Conservation (phyloP, 2,329 filamentous ascomycete genomes). For the Graphilbum sp. region DNA sequence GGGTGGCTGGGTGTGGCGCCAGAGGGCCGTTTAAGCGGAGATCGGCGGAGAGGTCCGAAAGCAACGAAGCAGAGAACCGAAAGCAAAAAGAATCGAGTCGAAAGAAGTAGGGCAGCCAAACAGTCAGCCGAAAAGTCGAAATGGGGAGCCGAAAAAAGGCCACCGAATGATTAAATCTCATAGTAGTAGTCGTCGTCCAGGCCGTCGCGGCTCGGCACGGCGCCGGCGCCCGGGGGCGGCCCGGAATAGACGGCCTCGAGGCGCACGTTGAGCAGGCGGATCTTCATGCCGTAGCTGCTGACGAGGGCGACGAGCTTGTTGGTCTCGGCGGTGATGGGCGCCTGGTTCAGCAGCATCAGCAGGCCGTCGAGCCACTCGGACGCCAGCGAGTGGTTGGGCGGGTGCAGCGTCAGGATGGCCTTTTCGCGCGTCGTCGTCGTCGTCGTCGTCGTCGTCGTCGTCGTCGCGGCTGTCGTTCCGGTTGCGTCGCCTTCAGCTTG, state of each 20-base stretch:
- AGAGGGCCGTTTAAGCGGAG: too few species aligned
- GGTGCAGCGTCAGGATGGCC: slow-evolving; percentile 68
- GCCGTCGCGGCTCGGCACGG: slow-evolving; percentile 67
- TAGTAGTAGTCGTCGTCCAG: slow-evolving; percentile 91
- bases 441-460: slow-evolving; percentile 3
- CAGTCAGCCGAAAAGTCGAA: too few species aligned
- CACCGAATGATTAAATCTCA: slow-evolving; percentile 56
- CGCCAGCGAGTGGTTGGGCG: slow-evolving; percentile 63
- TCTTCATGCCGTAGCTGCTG: slow-evolving; percentile 81
- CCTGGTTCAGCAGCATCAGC: slow-evolving; percentile 85
- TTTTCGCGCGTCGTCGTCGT: slow-evolving; percentile 34
- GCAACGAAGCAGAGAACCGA: too few species aligned
- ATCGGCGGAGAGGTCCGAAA: too few species aligned
- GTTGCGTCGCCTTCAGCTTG: too few species aligned
- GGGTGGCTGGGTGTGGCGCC: too few species aligned
- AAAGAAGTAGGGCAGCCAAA: too few species aligned
- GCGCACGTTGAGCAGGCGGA: slow-evolving; percentile 77
- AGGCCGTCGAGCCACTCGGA: slow-evolving; percentile 95
- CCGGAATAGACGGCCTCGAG: slow-evolving; percentile 62
- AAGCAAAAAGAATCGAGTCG: too few species aligned
- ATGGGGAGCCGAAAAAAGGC: too few species aligned
- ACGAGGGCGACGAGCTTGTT: slow-evolving; percentile 77
- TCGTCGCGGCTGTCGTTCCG: slow-evolving; percentile 10
- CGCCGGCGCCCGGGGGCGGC: slow-evolving; percentile 50
- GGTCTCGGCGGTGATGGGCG: slow-evolving; percentile 93